Conservation (phyloP, 2,329 filamentous ascomycete genomes). For the Aspergillus neoniger region DNA sequence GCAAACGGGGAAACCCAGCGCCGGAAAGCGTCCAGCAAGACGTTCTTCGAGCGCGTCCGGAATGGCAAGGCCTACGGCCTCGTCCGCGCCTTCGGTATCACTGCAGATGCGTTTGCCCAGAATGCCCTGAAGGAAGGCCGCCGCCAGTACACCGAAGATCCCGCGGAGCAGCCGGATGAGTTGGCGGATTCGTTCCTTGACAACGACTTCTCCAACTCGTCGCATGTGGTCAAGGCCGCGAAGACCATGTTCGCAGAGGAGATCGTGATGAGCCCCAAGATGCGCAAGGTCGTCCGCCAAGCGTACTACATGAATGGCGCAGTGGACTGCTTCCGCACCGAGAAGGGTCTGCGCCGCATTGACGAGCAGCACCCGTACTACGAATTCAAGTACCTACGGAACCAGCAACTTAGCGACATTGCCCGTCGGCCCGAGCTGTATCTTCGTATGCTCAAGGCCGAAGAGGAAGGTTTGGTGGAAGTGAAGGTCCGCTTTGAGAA, state of each 20-base stretch:
- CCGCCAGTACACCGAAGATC: constrained; percentile 82
- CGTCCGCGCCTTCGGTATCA: constrained; percentile 87
- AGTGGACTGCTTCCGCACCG: constrained; percentile 85
- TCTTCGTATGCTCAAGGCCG: constrained; percentile 95
- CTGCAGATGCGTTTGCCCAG: constrained; percentile 81
- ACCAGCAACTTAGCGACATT: constrained; percentile 80
- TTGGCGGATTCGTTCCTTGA: constrained; percentile 77
- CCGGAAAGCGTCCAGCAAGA: constrained; percentile 79
- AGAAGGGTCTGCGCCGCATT: constrained; percentile 90
- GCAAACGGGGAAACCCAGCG: constrained; percentile 68
- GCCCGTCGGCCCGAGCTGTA: constrained; percentile 85
- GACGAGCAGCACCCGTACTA: constrained; percentile 96
- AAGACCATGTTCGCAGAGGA: constrained; percentile 91
- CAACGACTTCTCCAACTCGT: constrained; percentile 72
- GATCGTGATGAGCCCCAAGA: constrained; percentile 79
- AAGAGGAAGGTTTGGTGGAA: constrained; percentile 88
- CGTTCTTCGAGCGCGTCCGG: constrained; percentile 80
- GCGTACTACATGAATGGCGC: constrained; percentile 81
- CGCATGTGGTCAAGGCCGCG: constrained; percentile 74
- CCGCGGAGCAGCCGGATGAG: constrained; percentile 75
- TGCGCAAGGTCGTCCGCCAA: constrained; percentile 82
- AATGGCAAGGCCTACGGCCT: constrained; percentile 77
- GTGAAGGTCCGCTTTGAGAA: constrained; percentile 78
- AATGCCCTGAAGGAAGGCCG: constrained; percentile 79
- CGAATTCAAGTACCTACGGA: constrained; percentile 93